Conservation (phyloP, 2,329 filamentous ascomycete species). For the Claviceps purpurea region DNA sequence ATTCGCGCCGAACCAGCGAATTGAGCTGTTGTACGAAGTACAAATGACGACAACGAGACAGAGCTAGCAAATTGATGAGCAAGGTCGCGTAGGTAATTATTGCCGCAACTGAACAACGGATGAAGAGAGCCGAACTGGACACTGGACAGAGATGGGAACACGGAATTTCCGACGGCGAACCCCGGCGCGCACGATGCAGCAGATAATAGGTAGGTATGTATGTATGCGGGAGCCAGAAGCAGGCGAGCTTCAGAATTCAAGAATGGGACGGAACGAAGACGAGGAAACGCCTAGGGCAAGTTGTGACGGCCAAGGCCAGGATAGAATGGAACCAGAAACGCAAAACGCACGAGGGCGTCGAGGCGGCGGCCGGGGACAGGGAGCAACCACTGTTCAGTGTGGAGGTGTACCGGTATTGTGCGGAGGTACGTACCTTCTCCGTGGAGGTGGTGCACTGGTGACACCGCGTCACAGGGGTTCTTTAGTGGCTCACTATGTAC, state of each 20-base stretch:
- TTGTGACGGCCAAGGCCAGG: not conserved
- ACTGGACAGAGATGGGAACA: not conserved
- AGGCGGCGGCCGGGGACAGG: too few relatives aligned
- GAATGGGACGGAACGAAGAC: not conserved
- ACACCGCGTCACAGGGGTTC: too few relatives aligned
- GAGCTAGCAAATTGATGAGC: not conserved
- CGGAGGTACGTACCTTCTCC: too few relatives aligned
- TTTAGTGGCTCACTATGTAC: too few relatives aligned
- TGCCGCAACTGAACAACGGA: too few relatives aligned
- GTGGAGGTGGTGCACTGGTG: too few relatives aligned
- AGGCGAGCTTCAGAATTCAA: not conserved
- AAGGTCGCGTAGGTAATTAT: too few relatives aligned
- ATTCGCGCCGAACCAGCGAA: not conserved
- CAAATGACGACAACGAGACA: constrained; percentile 2
- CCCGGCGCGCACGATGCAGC: not conserved
- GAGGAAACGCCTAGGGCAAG: not conserved
- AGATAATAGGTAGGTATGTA: too few relatives aligned
- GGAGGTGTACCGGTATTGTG: too few relatives aligned
- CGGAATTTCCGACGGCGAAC: not conserved
- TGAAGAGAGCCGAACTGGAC: not conserved
- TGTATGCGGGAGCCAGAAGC: not conserved
- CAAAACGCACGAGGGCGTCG: not conserved
- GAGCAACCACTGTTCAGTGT: too few relatives aligned
- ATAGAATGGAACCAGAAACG: not conserved
- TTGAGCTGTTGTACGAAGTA: not conserved